Conservation (phyloP, 164 flowering plant species). For the Tinospora cordifolia region DNA sequence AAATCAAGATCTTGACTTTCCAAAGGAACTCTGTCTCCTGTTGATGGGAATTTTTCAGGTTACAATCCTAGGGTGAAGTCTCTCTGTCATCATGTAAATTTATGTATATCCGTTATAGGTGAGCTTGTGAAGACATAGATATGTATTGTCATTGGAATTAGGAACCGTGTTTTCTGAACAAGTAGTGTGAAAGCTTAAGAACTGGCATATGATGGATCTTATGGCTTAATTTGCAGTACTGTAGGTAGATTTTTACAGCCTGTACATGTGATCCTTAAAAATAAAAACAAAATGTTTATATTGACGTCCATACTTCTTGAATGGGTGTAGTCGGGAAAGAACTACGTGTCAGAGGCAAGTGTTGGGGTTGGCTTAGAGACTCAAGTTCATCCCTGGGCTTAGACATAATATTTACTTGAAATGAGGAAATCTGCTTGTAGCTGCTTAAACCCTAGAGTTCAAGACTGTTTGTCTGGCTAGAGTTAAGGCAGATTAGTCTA, state of each 20-base stretch:
- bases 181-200: conserved; percentile 1
- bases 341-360: too few species aligned
- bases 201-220: conserved; percentile 8
- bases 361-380: too few species aligned
- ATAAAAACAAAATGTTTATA: too few species aligned
- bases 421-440: too few species aligned
- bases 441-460: too few species aligned
- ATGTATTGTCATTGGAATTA: conserved; percentile 8
- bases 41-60: background rate
- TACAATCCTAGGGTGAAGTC: conserved; percentile 2
- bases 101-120: conserved; percentile 24
- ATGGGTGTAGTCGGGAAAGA: too few species aligned
- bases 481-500: too few species aligned
- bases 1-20: background rate
- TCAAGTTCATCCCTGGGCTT: too few species aligned
- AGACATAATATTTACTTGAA: too few species aligned
- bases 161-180: conserved; percentile 5
- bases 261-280: background rate
- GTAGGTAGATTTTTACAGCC: background rate
- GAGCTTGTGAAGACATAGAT: conserved; percentile 20
- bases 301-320: too few species aligned
- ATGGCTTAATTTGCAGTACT: background rate
- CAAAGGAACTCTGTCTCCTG: background rate
- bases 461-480: too few species aligned
- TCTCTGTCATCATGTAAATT: conserved; percentile 19